Evolutionary conservation across 495 filamentous ascomycete species (phyloP), one percentile per base, ranked within the genome.

Genomic region (Chaetomium tenue): DNA sequence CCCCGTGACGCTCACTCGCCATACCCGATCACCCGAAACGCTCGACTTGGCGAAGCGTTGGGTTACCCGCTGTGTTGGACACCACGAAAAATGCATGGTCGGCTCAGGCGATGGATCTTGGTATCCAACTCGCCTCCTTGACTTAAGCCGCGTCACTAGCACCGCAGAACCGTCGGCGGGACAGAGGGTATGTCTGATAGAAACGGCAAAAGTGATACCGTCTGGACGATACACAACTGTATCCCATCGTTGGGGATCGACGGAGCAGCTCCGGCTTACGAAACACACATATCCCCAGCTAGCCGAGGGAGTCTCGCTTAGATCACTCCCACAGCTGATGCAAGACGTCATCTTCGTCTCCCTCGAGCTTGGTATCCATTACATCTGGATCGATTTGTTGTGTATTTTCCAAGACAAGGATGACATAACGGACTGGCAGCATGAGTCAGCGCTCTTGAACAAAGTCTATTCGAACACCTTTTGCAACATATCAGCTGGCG

Each of bases 251-350:
- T 52, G 50, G 50, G 50, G 50, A 16, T 23, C 50, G 4, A 52
- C 50, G 50, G 50, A 52, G 23, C 50, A 52, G 16, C 50, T 52
- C 25, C 23, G 50, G 50, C 50, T 52, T 23, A 52, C 50, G 6
- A 18, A 20, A 5, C 50, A 52, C 12, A 52, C 50, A 9, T 52
- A 52, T 16, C 50, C 50, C 12, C 25, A 30, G 5, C 50, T 52
- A 13, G 50, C 50, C 50, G 50, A 28, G 15, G 50, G 50, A 30
- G 23, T 52, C 23, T 15, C 50, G 50, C 23, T 52, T 23, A 7
- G 11, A 28, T 52, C 50, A 20, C 47, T 50, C n/a, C 47, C 47
- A 20, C 47, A 23, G 8, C 47, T 50, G 12, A 46, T 46, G 42
- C 42, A 46, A 15, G 42, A 46, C n/a, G 12, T 18, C 5, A 46